Conservation (phyloP, 2,329 filamentous ascomycete genomes). For the Aspergillus cejpii region DNA sequence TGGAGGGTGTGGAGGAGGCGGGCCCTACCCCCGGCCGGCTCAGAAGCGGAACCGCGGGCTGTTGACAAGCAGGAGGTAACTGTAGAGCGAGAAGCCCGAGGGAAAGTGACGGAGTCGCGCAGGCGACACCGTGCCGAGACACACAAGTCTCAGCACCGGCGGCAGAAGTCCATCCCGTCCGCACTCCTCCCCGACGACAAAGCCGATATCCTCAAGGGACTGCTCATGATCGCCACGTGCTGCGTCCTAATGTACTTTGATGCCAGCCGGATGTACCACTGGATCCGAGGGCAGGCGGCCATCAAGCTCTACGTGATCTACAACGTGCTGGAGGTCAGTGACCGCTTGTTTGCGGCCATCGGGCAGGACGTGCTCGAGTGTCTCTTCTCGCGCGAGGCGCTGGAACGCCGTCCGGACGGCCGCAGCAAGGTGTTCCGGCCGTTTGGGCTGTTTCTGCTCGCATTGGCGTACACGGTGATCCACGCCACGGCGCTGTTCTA, state of each 20-base stretch:
- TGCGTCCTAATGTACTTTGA: slow-evolving; percentile 82
- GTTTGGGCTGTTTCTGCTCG: slow-evolving; percentile 82
- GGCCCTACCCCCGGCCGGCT: slow-evolving; percentile 19
- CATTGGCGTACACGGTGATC: slow-evolving; percentile 77
- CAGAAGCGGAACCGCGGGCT: slow-evolving; percentile 19
- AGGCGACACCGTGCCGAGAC: slow-evolving; percentile 26
- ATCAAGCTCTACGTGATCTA: slow-evolving; percentile 99
- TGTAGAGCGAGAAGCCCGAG: slow-evolving; percentile 20
- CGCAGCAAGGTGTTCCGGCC: slow-evolving; percentile 86
- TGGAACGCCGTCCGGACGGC: slow-evolving; percentile 79
- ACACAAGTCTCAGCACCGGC: slow-evolving; percentile 51
- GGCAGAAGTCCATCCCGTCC: slow-evolving; percentile 79
- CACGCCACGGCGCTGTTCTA: slow-evolving; percentile 90
- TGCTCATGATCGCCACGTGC: slow-evolving; percentile 80
- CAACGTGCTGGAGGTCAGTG: slow-evolving; percentile 86
- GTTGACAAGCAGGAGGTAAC: slow-evolving; percentile 11
- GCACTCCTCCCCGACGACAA: slow-evolving; percentile 83
- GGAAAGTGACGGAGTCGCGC: slow-evolving; percentile 16
- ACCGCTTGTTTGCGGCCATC: slow-evolving; percentile 80
- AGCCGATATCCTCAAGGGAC: slow-evolving; percentile 84
- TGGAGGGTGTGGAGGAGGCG: slow-evolving; percentile 68
- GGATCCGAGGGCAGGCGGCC: slow-evolving; percentile 88
- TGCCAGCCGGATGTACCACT: slow-evolving; percentile 96
- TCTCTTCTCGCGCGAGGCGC: slow-evolving; percentile 83
- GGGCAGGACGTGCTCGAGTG: slow-evolving; percentile 96